Conservation (phyloP, 495 filamentous ascomycete species). For the Neurospora terricola region DNA sequence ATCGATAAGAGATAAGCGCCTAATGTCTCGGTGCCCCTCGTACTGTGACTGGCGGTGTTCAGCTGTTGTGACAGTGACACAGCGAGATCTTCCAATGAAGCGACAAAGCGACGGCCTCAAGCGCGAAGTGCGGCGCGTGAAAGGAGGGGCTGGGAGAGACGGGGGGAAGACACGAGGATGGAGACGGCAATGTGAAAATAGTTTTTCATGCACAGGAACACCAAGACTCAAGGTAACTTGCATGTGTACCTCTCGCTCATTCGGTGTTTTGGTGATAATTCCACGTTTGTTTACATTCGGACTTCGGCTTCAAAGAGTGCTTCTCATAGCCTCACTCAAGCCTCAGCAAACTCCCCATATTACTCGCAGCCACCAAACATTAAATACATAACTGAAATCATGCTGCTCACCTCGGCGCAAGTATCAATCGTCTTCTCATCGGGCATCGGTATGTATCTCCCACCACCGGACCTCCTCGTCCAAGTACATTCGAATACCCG, state of each 20-base stretch:
- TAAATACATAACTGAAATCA: constrained; percentile 9
- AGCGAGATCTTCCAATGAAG: not conserved
- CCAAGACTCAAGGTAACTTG: not conserved
- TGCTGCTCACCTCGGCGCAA: constrained; percentile 44
- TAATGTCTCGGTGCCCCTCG: not conserved
- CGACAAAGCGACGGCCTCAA: not conserved
- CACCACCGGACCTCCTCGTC: constrained; percentile 1
- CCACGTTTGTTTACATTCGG: not conserved
- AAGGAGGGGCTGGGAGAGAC: not conserved
- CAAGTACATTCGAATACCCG: not conserved
- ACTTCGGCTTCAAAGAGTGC: not conserved
- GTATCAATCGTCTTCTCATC: constrained; percentile 42
- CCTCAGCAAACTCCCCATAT: not conserved
- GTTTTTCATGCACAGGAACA: not conserved
- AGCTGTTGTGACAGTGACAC: not conserved
- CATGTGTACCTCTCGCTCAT: not conserved
- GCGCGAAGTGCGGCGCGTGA: not conserved
- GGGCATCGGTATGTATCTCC: constrained; percentile 31
- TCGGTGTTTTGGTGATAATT: not conserved
- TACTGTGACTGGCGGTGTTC: not conserved
- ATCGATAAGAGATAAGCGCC: not conserved
- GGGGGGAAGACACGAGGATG: not conserved
- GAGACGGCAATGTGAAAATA: not conserved
- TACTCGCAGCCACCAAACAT: not conserved
- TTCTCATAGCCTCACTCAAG: not conserved